phyloP scores from a whole-genome alignment of 176 grass and related monocot genomes.

The Ensete ventricosum region DNA sequence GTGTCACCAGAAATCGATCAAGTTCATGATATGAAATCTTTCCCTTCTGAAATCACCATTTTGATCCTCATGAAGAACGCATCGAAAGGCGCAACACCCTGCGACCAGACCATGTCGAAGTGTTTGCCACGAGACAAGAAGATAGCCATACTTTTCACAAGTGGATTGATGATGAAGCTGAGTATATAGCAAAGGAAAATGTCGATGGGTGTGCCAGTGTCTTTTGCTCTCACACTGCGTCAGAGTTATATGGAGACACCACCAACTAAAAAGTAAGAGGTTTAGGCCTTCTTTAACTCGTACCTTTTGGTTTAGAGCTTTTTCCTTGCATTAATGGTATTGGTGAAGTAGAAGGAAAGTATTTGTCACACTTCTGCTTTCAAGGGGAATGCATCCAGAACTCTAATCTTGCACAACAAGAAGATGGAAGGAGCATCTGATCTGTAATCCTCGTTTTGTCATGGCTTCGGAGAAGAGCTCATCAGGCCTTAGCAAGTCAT shows the following conservation, averaged over 20 bases:
- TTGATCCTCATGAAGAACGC: background rate
- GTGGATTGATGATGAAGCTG: slow-evolving; percentile 4
- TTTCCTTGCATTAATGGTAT: too few species aligned
- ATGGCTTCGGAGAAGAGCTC: slow-evolving; percentile 24
- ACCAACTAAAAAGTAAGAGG: background rate
- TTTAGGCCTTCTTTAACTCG: background rate
- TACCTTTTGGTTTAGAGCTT: background rate
- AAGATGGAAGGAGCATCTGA: background rate
- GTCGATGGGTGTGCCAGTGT: background rate
- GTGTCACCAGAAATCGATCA: background rate
- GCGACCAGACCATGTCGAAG: background rate
- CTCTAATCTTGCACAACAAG: background rate
- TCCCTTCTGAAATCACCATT: background rate
- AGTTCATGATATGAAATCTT: background rate
- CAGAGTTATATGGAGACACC: background rate
- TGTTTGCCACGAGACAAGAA: background rate
- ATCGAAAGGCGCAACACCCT: background rate
- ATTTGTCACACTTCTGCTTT: background rate
- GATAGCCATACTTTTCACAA: background rate
- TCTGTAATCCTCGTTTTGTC: background rate
- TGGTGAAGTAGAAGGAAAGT: background rate
- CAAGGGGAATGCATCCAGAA: background rate
- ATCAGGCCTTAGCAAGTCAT: slow-evolving; percentile 42
- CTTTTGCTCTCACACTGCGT: background rate
- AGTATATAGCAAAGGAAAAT: background rate